Conservation (phyloP, 805 yeast genomes). For the Teunomyces cretensis region DNA sequence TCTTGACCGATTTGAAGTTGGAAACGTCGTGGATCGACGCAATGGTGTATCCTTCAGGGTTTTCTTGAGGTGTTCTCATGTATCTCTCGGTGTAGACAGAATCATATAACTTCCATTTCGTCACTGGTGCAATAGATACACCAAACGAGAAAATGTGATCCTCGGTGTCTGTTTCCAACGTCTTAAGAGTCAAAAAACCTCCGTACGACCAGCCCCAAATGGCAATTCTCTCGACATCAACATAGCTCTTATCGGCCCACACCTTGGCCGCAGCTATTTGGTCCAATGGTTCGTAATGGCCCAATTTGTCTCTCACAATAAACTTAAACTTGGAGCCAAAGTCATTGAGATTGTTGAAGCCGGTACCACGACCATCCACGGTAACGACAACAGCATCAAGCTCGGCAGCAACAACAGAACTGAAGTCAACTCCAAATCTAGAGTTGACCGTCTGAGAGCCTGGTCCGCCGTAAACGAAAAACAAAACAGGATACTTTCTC, state of each 20-base stretch:
- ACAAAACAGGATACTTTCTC: slow-evolving; percentile 77
- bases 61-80: slow-evolving; percentile 56
- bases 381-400: slow-evolving; percentile 85
- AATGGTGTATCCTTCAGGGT: slow-evolving; percentile 48
- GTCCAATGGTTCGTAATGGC: slow-evolving; percentile 79
- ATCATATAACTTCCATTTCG: slow-evolving; percentile 74
- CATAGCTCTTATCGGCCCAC: slow-evolving; percentile 63
- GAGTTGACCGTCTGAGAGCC: slow-evolving; percentile 81
- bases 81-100: slow-evolving; percentile 80
- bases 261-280: slow-evolving; percentile 81
- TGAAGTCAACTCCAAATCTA: slow-evolving; percentile 59
- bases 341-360: slow-evolving; percentile 62
- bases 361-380: slow-evolving; percentile 97
- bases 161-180: slow-evolving; percentile 65
- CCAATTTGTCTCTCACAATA: slow-evolving; percentile 77
- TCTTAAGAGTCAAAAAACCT: slow-evolving; percentile 73
- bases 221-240: slow-evolving; percentile 59
- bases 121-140: slow-evolving; percentile 83
- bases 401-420: slow-evolving; percentile 74
- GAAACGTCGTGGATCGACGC: slow-evolving; percentile 44
- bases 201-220: slow-evolving; percentile 93
- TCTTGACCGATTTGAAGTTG: slow-evolving; percentile 46
- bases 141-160: slow-evolving; percentile 64
- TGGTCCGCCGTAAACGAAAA: slow-evolving; percentile 94
- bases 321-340: slow-evolving; percentile 60